phyloP scores from a whole-genome alignment of 371 early-diverging fungal genomes.

The Catenaria anguillulae region DNA sequence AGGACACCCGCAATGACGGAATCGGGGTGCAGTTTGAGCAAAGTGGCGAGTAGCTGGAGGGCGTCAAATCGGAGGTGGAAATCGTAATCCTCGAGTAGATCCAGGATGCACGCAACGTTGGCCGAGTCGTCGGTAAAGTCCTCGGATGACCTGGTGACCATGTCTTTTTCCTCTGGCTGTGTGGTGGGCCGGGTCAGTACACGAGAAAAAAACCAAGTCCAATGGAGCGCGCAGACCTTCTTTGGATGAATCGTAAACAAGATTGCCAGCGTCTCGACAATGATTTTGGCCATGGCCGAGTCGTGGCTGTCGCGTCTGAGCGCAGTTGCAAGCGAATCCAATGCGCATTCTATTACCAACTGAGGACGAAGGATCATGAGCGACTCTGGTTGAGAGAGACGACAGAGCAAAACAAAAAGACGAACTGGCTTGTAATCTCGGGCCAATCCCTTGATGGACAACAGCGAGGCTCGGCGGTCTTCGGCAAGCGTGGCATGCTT shows the following conservation, averaged over 20 bases:
- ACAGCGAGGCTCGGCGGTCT: conserved; percentile 75
- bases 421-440: conserved; percentile 54
- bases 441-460: conserved; percentile 69
- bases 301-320: background rate
- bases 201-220: background rate
- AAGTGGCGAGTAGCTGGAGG: conserved; percentile 61
- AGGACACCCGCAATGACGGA: conserved; percentile 38
- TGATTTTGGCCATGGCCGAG: conserved; percentile 4
- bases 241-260: background rate
- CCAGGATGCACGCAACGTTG: conserved; percentile 64
- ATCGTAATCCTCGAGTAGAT: conserved; percentile 72
- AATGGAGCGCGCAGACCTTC: background rate
- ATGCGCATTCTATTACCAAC: no score
- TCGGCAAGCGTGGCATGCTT: conserved; percentile 67
- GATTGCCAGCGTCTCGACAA: background rate
- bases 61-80: conserved; percentile 84
- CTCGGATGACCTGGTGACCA: conserved; percentile 13
- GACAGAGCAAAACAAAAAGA: no score
- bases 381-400: no score
- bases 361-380: conserved; percentile 11
- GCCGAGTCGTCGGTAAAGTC: conserved; percentile 37
- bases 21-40: conserved; percentile 41
- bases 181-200: conserved; percentile 3
- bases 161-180: conserved; percentile 1
- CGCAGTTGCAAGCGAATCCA: conserved; percentile 8